Evolutionary conservation across 2,329 filamentous ascomycete genomes (phyloP), one percentile per base, ranked within the genome.

Genomic region (Onygenales sp.): DNA sequence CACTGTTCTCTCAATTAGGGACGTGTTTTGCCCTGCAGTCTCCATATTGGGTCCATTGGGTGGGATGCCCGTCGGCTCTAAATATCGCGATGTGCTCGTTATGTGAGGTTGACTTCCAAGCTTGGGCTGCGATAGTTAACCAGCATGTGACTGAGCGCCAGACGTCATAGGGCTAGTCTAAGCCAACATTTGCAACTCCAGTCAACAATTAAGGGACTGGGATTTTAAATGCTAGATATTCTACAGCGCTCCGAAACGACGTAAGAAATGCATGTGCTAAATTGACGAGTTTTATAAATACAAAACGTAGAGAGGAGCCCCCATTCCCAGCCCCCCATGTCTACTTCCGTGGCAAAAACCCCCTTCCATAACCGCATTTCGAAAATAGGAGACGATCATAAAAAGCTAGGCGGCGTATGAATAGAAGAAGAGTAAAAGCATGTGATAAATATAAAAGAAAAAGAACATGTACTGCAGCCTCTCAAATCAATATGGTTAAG

Each of bases 1-100:
- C 50, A 49, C 36, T 52, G 35, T 32, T 52, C 41, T 55, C 17
- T 45, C 43, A 42, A 49, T 35, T 32, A 59, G 27, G n/a, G 53
- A 32, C 27, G 56, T 51, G 41, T 46, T 38, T 52, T 45, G 17
- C 47, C 50, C 21, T 27, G 21, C 21, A 31, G 33, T 49, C 32
- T 45, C 56, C 45, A 45, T 27, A 27, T 27, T 27, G 21, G 3
- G 21, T 27, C 21, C 21, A 27, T 27, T 27, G 21, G 21, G 21
- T 27, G 21, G 21, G 21, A 27, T 27, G 21, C 21, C 3, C 21
- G 21, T 27, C 21, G 1, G 21, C 21, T 27, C 21, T 27, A 17
- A 17, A 17, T 17, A 3, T 27, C 21, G 21, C 21, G 21, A 27
- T 27, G 21, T 5, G 21, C 5, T 27, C 5, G 21, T 27, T 27